Evolutionary conservation across 2,329 filamentous ascomycete genomes (phyloP), one percentile per base, ranked within the genome.

Genomic region (Exophiala xenobiotica): DNA sequence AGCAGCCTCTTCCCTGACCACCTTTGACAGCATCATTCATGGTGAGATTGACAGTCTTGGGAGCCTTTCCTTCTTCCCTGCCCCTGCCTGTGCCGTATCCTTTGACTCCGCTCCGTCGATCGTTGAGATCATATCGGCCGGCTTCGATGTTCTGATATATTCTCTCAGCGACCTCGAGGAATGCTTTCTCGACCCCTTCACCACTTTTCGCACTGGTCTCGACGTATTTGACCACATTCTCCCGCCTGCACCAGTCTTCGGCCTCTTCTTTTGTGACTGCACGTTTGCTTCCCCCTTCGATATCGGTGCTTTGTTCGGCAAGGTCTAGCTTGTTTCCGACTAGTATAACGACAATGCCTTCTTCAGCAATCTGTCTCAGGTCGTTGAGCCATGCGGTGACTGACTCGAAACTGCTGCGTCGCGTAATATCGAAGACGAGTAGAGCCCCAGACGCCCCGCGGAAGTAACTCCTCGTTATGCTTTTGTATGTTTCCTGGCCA

Each of bases 101-200:
- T 71, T 96, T 97, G 55, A 99, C 91, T 20, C 93, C 93, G 55
- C 87, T 92, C 66, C 91, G 81, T 65, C 92, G 80, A 70, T 97
- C 92, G 67, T 96, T 95, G 61, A 97, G 74, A 71, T 99, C 91
- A 68, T 97, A 97, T 67, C 84, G 89, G 8, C 93, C 93, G 1
- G 89, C 89, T 74, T 96, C 90, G 57, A 99, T 96, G 65, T 97
- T 97, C 68, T 92, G 85, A 67, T 95, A 95, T 74, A 99, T 97
- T 69, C 91, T 80, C 75, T 96, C 90, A 16, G 93, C 90, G 11
- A 97, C 91, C 65, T 93, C 85, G 66, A 95, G 80, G 65, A 99
- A 99, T 1, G 93, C 93, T 61, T 85, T 81, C 70, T 99, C 93
- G 27, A 99, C 93, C 44, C 90, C 90, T 67, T 95, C 90, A 46